phyloP scores from a whole-genome alignment of 2,329 filamentous ascomycete species.

The Cadophora sp. region DNA sequence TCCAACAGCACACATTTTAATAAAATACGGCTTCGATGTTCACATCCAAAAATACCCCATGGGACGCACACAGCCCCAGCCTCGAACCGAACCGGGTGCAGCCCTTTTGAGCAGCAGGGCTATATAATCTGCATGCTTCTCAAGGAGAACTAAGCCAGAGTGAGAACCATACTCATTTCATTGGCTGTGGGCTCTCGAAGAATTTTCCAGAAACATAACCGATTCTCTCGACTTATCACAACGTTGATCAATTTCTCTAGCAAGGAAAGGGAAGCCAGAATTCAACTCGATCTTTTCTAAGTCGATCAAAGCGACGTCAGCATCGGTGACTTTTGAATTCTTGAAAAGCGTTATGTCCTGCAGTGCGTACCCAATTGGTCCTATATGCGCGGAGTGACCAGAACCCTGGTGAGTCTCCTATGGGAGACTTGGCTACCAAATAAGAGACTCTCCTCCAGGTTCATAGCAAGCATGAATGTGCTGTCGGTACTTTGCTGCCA shows the following conservation, averaged over 20 bases:
- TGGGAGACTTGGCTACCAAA: too few species aligned
- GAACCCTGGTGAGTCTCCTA: too few species aligned
- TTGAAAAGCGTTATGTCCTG: too few species aligned
- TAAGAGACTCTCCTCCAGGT: too few species aligned
- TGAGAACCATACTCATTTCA: background rate
- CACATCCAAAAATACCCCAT: background rate
- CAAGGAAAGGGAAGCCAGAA: too few species aligned
- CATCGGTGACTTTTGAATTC: too few species aligned
- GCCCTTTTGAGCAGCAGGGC: background rate
- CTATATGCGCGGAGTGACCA: too few species aligned
- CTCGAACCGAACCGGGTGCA: background rate
- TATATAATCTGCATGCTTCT: background rate
- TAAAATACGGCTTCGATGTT: background rate
- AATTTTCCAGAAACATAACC: background rate
- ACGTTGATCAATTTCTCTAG: background rate
- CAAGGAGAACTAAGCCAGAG: background rate
- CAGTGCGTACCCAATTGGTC: too few species aligned
- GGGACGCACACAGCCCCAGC: background rate
- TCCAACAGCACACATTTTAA: background rate
- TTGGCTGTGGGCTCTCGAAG: background rate
- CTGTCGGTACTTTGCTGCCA: too few species aligned
- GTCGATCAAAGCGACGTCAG: too few species aligned
- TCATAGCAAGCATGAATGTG: too few species aligned
- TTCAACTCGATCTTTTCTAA: too few species aligned
- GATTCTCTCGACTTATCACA: background rate